Percentiles rank a stretch among this genome's conserved stretches.
These are phyloP conservation scores for Kodamaea derodonti DNA, from an alignment of 1,139 yeast genomes.

Conservation along the genomic window DNA sequence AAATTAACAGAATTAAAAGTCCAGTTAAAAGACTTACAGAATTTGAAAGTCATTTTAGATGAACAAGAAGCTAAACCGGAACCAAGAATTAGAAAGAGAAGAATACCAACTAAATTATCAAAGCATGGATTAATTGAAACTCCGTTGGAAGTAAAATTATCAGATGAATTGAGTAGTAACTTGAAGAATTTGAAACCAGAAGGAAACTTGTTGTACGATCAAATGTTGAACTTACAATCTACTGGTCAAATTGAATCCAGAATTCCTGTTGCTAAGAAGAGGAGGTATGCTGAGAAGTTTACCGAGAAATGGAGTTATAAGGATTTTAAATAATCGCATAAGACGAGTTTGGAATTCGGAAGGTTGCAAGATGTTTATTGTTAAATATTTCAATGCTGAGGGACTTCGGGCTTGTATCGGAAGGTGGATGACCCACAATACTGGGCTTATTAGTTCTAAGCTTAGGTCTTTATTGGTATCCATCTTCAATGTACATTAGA, in stretches of 20 bases:
- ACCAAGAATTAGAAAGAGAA: conserved; percentile 18
- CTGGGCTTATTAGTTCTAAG: too few relatives aligned
- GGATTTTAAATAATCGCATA: conserved; percentile 60
- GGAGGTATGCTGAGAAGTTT: conserved; percentile 65
- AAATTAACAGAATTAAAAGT: conserved; percentile 57
- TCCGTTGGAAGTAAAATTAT: conserved; percentile 79
- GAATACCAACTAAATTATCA: conserved; percentile 34
- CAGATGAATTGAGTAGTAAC: conserved; percentile 85
- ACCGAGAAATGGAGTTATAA: conserved; percentile 93
- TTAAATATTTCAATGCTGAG: too few relatives aligned
- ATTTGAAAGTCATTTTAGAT: conserved; percentile 48
- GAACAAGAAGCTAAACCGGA: conserved; percentile 12
- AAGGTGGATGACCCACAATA: too few relatives aligned
- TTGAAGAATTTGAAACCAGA: conserved; percentile 84
- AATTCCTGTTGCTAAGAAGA: conserved; percentile 62
- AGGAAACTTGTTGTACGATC: conserved; percentile 81
- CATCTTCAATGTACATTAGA: too few relatives aligned
- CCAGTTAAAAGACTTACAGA: conserved; percentile 55
- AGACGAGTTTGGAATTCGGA: neutral
- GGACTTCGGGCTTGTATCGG: too few relatives aligned
- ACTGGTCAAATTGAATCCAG: conserved; percentile 86
- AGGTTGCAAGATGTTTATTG: too few relatives aligned
- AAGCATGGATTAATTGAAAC: conserved; percentile 59
- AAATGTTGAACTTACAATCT: conserved; percentile 76
- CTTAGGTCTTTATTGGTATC: too few relatives aligned